Percentiles rank a stretch among this genome's conserved stretches.
Evolutionary conservation across 2,329 filamentous ascomycete genomes (phyloP).

Genomic region (Alternaria sp.): DNA sequence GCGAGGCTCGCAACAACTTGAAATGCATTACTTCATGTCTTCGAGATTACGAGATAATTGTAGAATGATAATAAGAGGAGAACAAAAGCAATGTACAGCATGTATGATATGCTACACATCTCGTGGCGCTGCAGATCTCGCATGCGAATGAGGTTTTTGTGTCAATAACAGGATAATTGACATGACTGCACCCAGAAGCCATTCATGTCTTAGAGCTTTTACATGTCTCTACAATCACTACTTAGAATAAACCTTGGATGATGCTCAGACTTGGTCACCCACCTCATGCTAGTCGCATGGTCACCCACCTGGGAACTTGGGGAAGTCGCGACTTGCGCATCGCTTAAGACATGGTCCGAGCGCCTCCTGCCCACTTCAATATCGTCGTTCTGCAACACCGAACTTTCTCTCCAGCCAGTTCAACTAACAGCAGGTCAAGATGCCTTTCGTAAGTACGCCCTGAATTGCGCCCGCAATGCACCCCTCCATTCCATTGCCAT

Average conservation of each 20-base stretch:
- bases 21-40: background rate
- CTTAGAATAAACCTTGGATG: background rate
- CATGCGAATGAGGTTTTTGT: no score
- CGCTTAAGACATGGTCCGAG: constrained; percentile 19
- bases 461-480: constrained; percentile 20
- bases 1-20: constrained; percentile 11
- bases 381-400: constrained; percentile 15
- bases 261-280: constrained; percentile 4
- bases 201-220: no score
- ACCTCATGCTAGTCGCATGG: constrained; percentile 5
- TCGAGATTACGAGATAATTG: background rate
- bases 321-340: constrained; percentile 13
- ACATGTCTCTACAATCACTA: background rate
- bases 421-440: constrained; percentile 46
- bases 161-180: no score
- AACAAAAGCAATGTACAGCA: background rate
- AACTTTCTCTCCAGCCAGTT: constrained; percentile 35
- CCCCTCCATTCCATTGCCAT: constrained; percentile 18
- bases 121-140: background rate
- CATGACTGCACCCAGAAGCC: no score
- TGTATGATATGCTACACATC: background rate
- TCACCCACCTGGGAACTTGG: constrained; percentile 14
- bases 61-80: no score
- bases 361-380: constrained; percentile 16
- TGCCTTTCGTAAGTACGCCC: constrained; percentile 57